Evolutionary conservation across 208 protist species (phyloP).

Genomic region (Trypanosoma cruzi): DNA sequence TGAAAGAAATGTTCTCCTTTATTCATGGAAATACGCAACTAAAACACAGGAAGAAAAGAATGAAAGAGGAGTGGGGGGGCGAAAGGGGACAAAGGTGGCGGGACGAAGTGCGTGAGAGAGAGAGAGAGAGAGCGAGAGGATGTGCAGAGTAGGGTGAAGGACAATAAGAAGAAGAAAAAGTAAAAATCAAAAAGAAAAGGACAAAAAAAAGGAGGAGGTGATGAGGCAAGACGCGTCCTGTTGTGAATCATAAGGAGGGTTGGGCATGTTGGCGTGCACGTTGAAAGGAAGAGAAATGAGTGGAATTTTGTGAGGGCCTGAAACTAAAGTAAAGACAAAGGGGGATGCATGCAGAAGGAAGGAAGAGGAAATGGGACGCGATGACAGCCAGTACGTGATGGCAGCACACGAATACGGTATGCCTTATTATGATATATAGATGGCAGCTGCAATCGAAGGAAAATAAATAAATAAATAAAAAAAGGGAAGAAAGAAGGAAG

Average conservation of each 20-base stretch:
- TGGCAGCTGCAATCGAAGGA: neutral
- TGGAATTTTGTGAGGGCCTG: neutral
- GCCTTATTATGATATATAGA: too few relatives aligned
- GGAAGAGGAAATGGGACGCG: neutral
- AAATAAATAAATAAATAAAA: neutral
- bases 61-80: slow-evolving; percentile 10
- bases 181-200: neutral
- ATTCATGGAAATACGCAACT: neutral
- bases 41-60: slow-evolving; percentile 22
- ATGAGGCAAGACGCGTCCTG: neutral
- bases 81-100: neutral
- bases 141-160: too few relatives aligned
- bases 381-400: too few relatives aligned
- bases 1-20: slow-evolving; percentile 10
- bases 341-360: neutral
- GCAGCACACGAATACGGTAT: neutral
- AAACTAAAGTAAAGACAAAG: neutral
- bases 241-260: neutral
- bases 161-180: slow-evolving; percentile 27
- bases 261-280: neutral
- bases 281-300: neutral
- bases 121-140: neutral
- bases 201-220: too few relatives aligned
- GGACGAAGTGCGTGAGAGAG: too few relatives aligned
- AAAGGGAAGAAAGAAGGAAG: neutral